Base-by-base conservation (phyloP, 2,329 filamentous ascomycete species). In the Fusarium longipes region DNA sequence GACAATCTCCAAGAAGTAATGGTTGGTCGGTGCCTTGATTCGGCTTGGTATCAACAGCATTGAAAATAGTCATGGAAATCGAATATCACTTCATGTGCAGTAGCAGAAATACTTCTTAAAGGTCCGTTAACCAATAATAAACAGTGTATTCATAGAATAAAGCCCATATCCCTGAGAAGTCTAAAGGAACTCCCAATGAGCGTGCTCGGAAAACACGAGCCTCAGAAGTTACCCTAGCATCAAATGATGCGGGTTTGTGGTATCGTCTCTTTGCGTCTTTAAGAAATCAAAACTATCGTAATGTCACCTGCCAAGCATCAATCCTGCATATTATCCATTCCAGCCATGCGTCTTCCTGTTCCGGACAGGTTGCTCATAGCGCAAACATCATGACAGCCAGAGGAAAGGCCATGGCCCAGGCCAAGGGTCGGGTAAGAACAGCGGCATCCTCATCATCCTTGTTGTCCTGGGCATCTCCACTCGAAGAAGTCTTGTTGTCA, bases 351-450 rank as follows among this genome's bases (percentile, higher is more conserved):
- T 27, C 36, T 20, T 32, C 38, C 45, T 48, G 35, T 45, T 40
- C 42, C 42, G 33, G 35, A 30, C 40, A 48, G 44, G 40, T 42
- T 35, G 27, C 42, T 67, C 56, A 67, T 59, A 78, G 74, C 53
- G 73, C 72, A 71, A 79, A 75, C 60, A 79, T 62, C 74, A 79
- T 76, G 35, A 74, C 76, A 43, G 73, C 69, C 60, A 79, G 53
- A 8, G 78, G 77, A 48, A 80, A 32, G 33, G 72, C 73, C 43
- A 73, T 73, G n/a, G 70, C 76, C 74, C 76, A 75, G 38, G 75
- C 70, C 59, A 76, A 70, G 20, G 78, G 78, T 40, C 65, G 70
- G 35, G 67, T 70, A 42, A 75, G 52, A 30, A 63, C 61, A 51
- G 74, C 78, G 43, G 73, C 75, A 38, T 71, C 72, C 52, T 75